Evolutionary conservation across 305 asterid species (phyloP).

Genomic region (Galium porrigens): DNA sequence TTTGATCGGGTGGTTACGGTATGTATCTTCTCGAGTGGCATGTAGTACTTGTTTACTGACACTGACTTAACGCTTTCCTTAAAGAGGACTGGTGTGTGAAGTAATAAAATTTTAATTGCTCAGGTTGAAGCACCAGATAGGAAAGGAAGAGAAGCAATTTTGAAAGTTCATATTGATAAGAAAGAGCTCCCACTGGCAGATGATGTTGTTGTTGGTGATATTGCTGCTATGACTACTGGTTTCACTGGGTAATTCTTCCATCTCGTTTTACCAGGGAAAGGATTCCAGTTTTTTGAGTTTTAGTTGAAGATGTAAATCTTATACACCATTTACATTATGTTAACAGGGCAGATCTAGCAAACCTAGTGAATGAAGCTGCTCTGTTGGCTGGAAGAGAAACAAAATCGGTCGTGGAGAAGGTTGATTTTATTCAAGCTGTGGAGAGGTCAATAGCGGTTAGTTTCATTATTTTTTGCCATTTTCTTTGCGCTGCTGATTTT

Average conservation of each 20-base stretch:
- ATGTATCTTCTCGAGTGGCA: conserved; percentile 13
- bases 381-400: conserved; percentile 81
- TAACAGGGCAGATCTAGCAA: conserved; percentile 95
- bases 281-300: background rate
- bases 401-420: conserved; percentile 66
- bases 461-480: conserved; percentile 13
- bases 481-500: background rate
- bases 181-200: conserved; percentile 86
- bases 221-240: conserved; percentile 95
- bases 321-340: conserved; percentile 13
- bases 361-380: conserved; percentile 98
- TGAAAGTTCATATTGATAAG: conserved; percentile 75
- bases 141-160: conserved; percentile 84
- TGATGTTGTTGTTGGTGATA: conserved; percentile 62
- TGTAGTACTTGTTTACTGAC: conserved; percentile 13
- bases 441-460: conserved; percentile 93
- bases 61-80: conserved; percentile 8
- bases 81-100: conserved; percentile 9
- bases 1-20: conserved; percentile 97
- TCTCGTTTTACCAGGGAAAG: conserved; percentile 5
- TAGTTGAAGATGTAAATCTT: conserved; percentile 8
- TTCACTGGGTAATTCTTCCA: conserved; percentile 70
- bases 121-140: conserved; percentile 99
- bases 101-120: conserved; percentile 20
- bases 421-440: conserved; percentile 84